Evolutionary conservation across 495 filamentous ascomycete species (phyloP), one percentile per base, ranked within the genome.

Genomic region (Baudoinia panamericana): DNA sequence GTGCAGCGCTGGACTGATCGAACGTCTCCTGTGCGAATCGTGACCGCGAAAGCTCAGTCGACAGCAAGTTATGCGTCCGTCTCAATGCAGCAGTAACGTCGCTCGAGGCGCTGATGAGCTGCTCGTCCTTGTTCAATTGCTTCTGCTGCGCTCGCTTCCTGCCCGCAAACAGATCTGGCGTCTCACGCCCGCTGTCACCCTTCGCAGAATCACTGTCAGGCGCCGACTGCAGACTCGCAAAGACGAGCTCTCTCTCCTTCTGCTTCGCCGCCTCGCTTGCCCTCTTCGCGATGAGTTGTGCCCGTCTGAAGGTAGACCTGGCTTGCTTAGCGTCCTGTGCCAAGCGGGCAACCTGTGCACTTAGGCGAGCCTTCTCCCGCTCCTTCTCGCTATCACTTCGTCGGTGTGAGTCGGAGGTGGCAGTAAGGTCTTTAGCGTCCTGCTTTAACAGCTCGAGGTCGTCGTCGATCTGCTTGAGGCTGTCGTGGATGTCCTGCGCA

Each of bases 21-120:
- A 96, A 69, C 1, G 86, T 92, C 41, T 92, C 78, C 27, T 84
- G 73, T 5, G 90, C 86, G 55, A 95, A 96, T 46, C 77, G 79
- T 24, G 82, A 87, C 23, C 80, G 73, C 34, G 76, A 73, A 4
- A 99, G 70, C 64, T 93, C 85, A 0, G 73, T 62, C 28, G 82
- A 72, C 69, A 96, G 82, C 41, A 92, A 65, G 18, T 78, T 69
- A 56, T 96, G 87, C 9, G 86, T 92, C 48, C 87, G 69, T 34
- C 83, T 71, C 29, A 99, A 67, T 0, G 85, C 78, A 23, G 77
- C 65, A 3, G 92, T 96, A 18, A 99, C 80, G 62, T 93, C 82
- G 41, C 63, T 75, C 13, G 80, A 82, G 2, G 90, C 80, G 58
- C 71, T 70, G 29, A 82, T 59, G 31, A 78, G 63, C 33, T 83